Evolutionary conservation across 225 moss, liverwort and hornwort species (phyloP), one percentile per base, ranked within the genome.

Genomic region (Straminergon stramineum): DNA sequence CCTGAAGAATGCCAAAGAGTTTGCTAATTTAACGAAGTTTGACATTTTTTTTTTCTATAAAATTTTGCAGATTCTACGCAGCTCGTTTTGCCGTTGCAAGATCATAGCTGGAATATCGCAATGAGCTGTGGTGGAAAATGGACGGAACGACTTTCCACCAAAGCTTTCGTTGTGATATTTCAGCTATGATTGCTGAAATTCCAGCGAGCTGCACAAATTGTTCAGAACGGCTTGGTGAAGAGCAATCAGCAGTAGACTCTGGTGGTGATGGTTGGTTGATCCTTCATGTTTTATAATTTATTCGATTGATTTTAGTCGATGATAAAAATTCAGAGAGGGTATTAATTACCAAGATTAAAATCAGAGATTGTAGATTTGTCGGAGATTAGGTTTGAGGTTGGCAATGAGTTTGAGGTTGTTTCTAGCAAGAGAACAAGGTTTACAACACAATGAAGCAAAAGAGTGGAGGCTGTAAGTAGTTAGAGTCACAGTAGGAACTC

Each of bases 121-220:
- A 28, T 41, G 83, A 88, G 88, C 88, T 88, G 17, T 88, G 83
- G 13, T 88, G 26, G 75, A 66, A 88, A 65, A 52, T 64, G 75
- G 15, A 55, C 26, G 5, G 55, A 37, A 53, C 17, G 74, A 83
- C 52, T 75, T 65, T 83, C 55, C 75, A 88, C 43, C 88, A 83
- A 80, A 80, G 87, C 87, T 87, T 87, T 87, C 78, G 88, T 81
- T 88, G 88, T 81, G 70, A 88, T 88, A 81, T 88, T 88, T 88
- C 81, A 88, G 88, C 81, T 81, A 88, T 56, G 81, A 60, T 77
- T 79, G 78, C 52, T 63, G 62, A 24, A 60, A 71, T 71, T 37
- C 69, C 26, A 69, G 22, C 5, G 68, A 52, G 73, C 51, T 70
- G 48, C 71, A 62, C 37, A 51, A 13, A 51, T 69, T 34, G 87